These are phyloP conservation scores for Rhodotorula toruloides DNA, from an alignment of 768 basidiomycete species.

Conservation along the genomic window DNA sequence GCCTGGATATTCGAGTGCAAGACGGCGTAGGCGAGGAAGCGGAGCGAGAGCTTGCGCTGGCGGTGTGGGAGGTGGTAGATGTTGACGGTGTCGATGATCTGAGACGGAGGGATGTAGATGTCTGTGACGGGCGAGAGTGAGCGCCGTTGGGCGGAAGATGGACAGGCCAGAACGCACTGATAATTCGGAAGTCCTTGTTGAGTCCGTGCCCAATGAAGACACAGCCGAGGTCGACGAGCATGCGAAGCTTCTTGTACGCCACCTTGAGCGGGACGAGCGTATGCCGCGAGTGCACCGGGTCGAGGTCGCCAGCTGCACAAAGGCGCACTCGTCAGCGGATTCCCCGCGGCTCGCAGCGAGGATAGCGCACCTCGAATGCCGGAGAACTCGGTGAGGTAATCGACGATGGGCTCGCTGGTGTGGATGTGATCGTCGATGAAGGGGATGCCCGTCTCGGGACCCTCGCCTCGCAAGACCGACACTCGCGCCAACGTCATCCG, in stretches of 20 bases:
- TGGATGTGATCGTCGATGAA: conserved; percentile 99
- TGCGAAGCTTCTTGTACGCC: conserved; percentile 94
- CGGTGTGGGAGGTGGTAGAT: conserved; percentile 79
- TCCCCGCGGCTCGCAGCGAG: not conserved
- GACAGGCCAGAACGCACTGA: conserved; percentile 61
- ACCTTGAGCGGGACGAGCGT: conserved; percentile 91
- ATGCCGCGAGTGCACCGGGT: conserved; percentile 72
- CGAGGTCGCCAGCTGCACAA: conserved; percentile 79
- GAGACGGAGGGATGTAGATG: conserved; percentile 88
- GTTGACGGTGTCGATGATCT: conserved; percentile 95
- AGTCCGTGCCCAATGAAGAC: conserved; percentile 96
- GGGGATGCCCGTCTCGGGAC: conserved; percentile 70
- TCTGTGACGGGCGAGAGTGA: conserved; percentile 52
- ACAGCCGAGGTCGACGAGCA: conserved; percentile 89
- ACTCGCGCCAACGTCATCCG: conserved; percentile 89
- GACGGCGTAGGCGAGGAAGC: conserved; percentile 93
- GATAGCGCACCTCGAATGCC: conserved; percentile 71
- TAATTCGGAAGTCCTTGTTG: conserved; percentile 95
- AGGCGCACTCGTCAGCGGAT: not conserved
- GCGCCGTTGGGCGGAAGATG: not conserved
- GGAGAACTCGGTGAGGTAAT: conserved; percentile 94
- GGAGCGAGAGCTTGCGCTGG: conserved; percentile 80
- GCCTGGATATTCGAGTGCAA: conserved; percentile 85
- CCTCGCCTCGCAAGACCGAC: conserved; percentile 83
- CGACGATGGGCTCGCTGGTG: conserved; percentile 88